Evolutionary conservation across 768 basidiomycete species (phyloP).

Genomic region (Trametopsis cervina): DNA sequence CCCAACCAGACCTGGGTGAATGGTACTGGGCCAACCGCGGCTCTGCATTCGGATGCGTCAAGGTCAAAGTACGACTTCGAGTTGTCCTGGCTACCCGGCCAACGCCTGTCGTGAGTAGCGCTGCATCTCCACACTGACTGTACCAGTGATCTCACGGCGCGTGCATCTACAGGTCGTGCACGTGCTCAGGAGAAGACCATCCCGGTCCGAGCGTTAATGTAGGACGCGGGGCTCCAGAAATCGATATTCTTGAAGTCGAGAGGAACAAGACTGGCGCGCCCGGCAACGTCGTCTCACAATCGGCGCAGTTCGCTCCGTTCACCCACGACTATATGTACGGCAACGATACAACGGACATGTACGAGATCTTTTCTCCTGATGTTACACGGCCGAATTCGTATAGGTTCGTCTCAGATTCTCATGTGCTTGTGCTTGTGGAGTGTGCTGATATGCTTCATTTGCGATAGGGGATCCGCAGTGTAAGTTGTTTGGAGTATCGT

Average conservation of each 20-base stretch:
- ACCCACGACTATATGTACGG: constrained; percentile 35
- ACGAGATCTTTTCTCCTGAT: constrained; percentile 28
- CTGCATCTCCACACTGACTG: neutral
- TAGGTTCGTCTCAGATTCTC: constrained; percentile 19
- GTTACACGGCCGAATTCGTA: constrained; percentile 31
- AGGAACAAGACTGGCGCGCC: constrained; percentile 39
- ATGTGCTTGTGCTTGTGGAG: neutral
- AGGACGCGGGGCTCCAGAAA: constrained; percentile 76
- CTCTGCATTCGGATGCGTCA: constrained; percentile 44
- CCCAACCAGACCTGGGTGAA: constrained; percentile 44
- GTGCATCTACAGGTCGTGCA: constrained; percentile 48
- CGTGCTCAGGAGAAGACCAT: constrained; percentile 70
- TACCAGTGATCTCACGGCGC: neutral
- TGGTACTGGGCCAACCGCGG: constrained; percentile 51
- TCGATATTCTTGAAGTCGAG: constrained; percentile 78
- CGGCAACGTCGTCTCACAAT: constrained; percentile 66
- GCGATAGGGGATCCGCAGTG: constrained; percentile 43
- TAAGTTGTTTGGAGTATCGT: constrained; percentile 12
- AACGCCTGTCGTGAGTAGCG: constrained; percentile 57
- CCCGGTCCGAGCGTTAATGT: constrained; percentile 50
- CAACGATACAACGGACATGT: constrained; percentile 28
- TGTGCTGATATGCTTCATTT: constrained; percentile 2
- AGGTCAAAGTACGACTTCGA: constrained; percentile 45
- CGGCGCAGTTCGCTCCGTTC: constrained; percentile 64
- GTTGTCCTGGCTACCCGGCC: constrained; percentile 73